Base-by-base conservation (phyloP, 345 rosid genomes). In the Barbarea vulgaris region DNA sequence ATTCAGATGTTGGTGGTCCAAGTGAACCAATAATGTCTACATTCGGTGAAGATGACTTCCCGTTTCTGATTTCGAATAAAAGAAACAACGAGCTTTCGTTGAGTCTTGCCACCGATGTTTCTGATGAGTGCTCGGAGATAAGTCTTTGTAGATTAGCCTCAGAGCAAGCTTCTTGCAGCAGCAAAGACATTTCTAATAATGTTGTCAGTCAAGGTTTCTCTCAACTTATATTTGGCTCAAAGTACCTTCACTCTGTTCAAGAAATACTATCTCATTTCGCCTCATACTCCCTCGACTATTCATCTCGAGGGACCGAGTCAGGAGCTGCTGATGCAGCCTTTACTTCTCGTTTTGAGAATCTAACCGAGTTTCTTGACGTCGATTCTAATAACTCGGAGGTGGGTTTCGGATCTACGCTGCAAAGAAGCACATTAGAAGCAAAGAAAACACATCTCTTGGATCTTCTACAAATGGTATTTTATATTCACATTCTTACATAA, bases 241-340 rank as follows among this genome's bases (percentile, higher is more conserved):
- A 76, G 79, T 95, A 87, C 75, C 91, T 90, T 56, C 81, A 73
- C 9, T 87, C 85, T 42, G 80, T 92, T 73, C 99, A 91, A 84
- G 96, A 89, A 74, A 87, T 95, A 72, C 92, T 95, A 19, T 81
- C 93, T 71, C 89, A 92, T 69, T 80, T 95, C 59, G 97, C 97
- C 11, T 80, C 85, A 73, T 91, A 70, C 83, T 87, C 97, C 0
- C 81, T 92, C 3, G 88, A 85, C 76, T 56, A 63, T 62, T 73
- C 83, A 13, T 60, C 71, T 48, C 52, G 64, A 9, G 84, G 72
- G 59, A 58, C 61, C 15, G 83, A 74, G 34, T 31, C 64, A 15
- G 83, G 77, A 13, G 67, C 62, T 42, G 66, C 77, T 28, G 28
- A 10, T 9, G 69, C 79, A 15, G 71, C 75, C 60, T 77, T 70